Evolutionary conservation across 2,329 filamentous ascomycete species (phyloP), one percentile per base, ranked within the genome.

Genomic region (Penicillium sp.): DNA sequence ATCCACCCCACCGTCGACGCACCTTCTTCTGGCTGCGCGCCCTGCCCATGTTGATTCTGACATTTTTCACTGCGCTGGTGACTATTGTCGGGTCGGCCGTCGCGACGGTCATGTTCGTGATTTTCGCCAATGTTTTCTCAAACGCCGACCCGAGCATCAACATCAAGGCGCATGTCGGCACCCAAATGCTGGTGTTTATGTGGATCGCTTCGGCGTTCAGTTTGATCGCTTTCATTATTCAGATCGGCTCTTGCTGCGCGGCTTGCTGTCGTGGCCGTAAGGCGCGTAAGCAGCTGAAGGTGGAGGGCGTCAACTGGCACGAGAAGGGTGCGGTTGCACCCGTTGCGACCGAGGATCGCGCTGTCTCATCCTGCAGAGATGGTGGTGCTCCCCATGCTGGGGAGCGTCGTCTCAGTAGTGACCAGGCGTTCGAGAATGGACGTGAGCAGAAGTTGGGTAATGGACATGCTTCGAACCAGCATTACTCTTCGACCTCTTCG

Each of bases 161-260:
- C 73, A 92, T 97, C 65, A 73, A 77, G 10, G 89, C 88, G 3
- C 76, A 82, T 3, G 78, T 96, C 35, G 92, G 92, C 6, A 76
- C 73, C 37, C 82, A 85, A 64, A 93, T 96, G 89, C 84, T 96
- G 68, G 89, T 79, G 0, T 95, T 96, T 70, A 93, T 96, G 88
- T 97, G 93, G 93, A 83, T 91, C 29, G 90, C 88, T 0, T 83
- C 86, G 0, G 84, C 81, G 0, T 84, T 88, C 59, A 84, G 85
- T 1, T 76, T 91, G 6, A 69, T 93, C 21, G 88, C 88, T 0
- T 93, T 90, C 67, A 71, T 89, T 33, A 79, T 95, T 21, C 90
- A 95, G 73, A 78, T 89, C 29, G 85, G 87, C 33, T 82, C 93
- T 73, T 90, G 88, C 66, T 96, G 91, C 74, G 95, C 90, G 15